Evolutionary conservation across 306 rosid genomes (phyloP), one percentile per base, ranked within the genome.

Genomic region (Vicia villosa): DNA sequence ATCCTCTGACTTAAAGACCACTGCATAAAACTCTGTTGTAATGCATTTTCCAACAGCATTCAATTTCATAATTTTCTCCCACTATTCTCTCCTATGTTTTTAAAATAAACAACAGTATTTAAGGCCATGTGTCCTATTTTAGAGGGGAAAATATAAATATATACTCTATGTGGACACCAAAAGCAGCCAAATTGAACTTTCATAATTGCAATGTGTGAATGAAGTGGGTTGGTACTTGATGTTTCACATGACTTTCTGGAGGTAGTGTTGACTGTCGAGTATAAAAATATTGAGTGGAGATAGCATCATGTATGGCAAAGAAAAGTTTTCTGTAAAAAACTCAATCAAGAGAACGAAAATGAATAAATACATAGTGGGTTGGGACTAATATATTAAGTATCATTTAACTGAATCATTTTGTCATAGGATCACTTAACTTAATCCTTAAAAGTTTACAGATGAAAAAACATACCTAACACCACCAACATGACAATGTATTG

Each of bases 271-370:
- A 34, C 38, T 7, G 9, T 34, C 3, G 59, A 61, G 64, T 76
- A 76, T 76, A 51, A 59, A 68, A 68, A 47, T 26, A 67, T 36
- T 57, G 37, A 14, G 75, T 61, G 75, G 70, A 61, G 28, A 50
- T 4, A 4, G 43, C 60, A 36, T 14, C 55, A 47, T 36, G 26
- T 7, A 1, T 47, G 1, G 3, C 8, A 36, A 12, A 4, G 12
- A 61, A 38, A 73, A 50, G 24, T 55, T 40, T 30, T 20, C 17
- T 30, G 2, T 34, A 21, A 16, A 36, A 34, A 36, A 26, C 2
- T 47, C 14, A 28, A 50, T 41, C 1, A 58, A 67, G 28, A 63
- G 45, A 21, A 16, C n/a, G 38, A 43, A 51, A 51, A 20, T 47
- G 64, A 17, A 20, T 46, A 72, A 37, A 59, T 19, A 30, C 67